Percentiles rank a stretch among this genome's conserved stretches.
Conservation (phyloP, 225 moss, liverwort and hornwort genomes). For the Marchantia polymorpha region DNA sequence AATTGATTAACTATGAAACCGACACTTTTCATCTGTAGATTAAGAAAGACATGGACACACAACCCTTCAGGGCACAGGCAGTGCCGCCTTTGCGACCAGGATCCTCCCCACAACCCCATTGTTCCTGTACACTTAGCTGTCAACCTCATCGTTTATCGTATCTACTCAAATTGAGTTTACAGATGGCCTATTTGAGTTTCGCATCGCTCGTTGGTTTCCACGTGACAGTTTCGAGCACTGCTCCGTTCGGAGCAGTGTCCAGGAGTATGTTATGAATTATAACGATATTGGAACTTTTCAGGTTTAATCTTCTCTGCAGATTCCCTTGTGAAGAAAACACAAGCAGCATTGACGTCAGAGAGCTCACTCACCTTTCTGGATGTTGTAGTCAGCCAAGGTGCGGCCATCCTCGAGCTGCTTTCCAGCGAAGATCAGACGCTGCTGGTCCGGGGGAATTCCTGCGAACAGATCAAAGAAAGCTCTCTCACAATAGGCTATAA, state of each 20-base stretch:
- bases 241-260: background rate
- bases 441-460: conserved; percentile 22
- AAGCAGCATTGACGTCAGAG: background rate
- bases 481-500: background rate
- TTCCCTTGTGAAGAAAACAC: background rate
- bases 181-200: too few species aligned
- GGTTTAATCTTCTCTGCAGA: background rate
- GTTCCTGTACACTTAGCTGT: too few species aligned
- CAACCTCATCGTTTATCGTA: too few species aligned
- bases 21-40: too few species aligned
- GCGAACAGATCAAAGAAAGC: background rate
- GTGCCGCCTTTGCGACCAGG: background rate
- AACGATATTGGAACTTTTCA: too few species aligned
- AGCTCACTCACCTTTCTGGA: conserved; percentile 5
- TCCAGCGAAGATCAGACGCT: conserved; percentile 19
- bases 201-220: too few species aligned
- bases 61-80: too few species aligned
- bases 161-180: too few species aligned
- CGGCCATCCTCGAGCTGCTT: conserved; percentile 23
- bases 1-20: too few species aligned
- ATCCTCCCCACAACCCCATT: background rate
- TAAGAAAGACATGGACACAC: too few species aligned
- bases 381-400: conserved; percentile 18
- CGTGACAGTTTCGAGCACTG: too few species aligned
- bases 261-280: background rate